Evolutionary conservation across 106 monocot species (phyloP).

Genomic region (Platanthera guangdongensis): DNA sequence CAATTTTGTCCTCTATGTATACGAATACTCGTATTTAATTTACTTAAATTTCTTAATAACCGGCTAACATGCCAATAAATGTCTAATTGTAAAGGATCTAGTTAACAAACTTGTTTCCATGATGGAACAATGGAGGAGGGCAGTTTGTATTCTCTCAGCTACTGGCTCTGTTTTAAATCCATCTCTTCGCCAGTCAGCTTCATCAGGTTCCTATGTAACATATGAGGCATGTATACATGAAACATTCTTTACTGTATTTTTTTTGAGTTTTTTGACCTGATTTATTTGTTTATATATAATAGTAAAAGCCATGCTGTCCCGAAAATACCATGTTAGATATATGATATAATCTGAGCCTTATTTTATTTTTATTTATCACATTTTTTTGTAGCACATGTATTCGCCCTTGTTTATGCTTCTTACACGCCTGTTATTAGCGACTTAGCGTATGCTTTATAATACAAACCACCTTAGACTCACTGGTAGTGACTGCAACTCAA

Average conservation of each 20-base stretch:
- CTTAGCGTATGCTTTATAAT: no score
- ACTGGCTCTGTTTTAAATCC: slow-evolving; percentile 9
- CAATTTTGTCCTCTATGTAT: not conserved
- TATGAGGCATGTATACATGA: not conserved
- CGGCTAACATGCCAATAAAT: not conserved
- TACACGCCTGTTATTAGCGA: no score
- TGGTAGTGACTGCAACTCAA: no score
- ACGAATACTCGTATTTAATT: not conserved
- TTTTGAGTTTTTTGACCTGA: not conserved
- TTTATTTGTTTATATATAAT: not conserved
- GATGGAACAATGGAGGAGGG: not conserved
- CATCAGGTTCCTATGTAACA: not conserved
- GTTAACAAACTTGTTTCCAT: slow-evolving; percentile 1
- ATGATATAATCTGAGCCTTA: not conserved
- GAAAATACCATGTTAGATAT: not conserved
- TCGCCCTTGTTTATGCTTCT: no score
- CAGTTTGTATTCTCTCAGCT: slow-evolving; percentile 8
- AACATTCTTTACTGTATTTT: not conserved
- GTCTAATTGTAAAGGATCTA: not conserved
- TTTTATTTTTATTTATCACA: no score
- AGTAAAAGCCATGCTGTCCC: not conserved
- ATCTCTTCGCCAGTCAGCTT: slow-evolving; percentile 2
- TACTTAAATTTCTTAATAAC: not conserved
- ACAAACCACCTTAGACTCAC: no score
- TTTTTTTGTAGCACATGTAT: no score